Evolutionary conservation across 169 alveolate species (phyloP).

Genomic region (Plasmodium coatneyi): DNA sequence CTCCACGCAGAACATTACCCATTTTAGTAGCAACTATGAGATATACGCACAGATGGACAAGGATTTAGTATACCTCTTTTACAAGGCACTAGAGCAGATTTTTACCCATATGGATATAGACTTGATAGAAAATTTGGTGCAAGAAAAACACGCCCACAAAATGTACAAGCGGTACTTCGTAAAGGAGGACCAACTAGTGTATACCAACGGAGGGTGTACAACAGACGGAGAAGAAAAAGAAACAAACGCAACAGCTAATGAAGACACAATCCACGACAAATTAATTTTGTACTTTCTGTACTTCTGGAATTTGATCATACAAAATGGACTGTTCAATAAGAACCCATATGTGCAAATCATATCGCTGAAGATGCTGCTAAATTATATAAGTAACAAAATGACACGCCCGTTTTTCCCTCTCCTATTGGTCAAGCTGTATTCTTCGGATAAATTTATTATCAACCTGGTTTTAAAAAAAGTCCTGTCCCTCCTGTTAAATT

Average conservation of each 20-base stretch:
- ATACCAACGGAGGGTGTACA: neutral
- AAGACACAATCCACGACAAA: constrained; percentile 4
- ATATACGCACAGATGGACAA: constrained; percentile 15
- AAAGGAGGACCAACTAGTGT: neutral
- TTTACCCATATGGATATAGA: constrained; percentile 21
- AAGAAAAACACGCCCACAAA: constrained; percentile 16
- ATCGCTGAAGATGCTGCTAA: constrained; percentile 42
- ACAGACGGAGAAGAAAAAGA: neutral
- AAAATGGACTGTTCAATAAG: constrained; percentile 39
- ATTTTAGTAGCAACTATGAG: constrained; percentile 33
- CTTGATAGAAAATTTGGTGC: constrained; percentile 30
- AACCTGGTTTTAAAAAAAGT: constrained; percentile 62
- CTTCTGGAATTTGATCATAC: constrained; percentile 63
- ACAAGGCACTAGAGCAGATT: constrained; percentile 58
- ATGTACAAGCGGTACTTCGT: constrained; percentile 16
- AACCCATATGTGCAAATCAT: constrained; percentile 69
- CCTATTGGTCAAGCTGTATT: constrained; percentile 39
- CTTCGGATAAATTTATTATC: constrained; percentile 42
- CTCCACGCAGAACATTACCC: constrained; percentile 32
- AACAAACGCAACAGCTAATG: neutral
- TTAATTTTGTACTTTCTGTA: constrained; percentile 54
- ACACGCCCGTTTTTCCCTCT: constrained; percentile 42
- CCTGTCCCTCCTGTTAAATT: constrained; percentile 65
- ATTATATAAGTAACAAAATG: constrained; percentile 59
- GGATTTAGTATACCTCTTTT: constrained; percentile 50